Base-by-base conservation (phyloP, 2,329 filamentous ascomycete genomes). In the Colletotrichum liriopes region DNA sequence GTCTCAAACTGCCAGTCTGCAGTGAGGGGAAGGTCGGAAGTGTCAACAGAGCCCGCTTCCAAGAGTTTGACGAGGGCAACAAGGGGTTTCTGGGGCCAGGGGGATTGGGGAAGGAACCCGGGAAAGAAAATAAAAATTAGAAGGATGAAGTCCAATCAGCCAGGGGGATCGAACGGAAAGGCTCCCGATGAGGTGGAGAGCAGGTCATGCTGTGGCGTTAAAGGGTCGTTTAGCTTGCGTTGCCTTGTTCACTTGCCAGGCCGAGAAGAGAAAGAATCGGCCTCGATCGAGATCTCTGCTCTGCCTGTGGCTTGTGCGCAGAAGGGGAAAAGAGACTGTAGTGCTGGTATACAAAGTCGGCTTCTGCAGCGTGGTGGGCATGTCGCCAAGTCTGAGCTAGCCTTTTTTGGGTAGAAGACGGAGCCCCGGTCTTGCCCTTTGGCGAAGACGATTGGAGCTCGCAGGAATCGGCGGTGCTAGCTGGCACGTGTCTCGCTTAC, bases 271-370 rank as follows among this genome's bases (percentile, higher is more conserved):
- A 18, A 72, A 60, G 18, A 60, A 70, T 72, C 60, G 60, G 14
- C 59, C 52, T 12, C 45, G 65, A 72, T 72, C 70, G 70, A 72
- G 70, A 72, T 72, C 70, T 59, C 54, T 59, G 16, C 70, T 59
- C 54, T 59, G 16, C 37, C 49, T 63, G 65, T 71, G 69, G 65
- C 69, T 71, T 56, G 64, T 67, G 64, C 58, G 32, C 32, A 45
- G 12, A 47, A 47, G 16, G 16, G 35, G 37, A 9, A 23, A 26
- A 58, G 47, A 20, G 3, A 26, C 12, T 41, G 55, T 32, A 5
- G 29, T 6, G 29, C 6, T 32, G 29, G 29, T 12, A 14, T 49
- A 49, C 18, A 23, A 6, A 43, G 55, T 26, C 6, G 23, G 55
- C 23, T 20, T 39, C 9, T 32, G n/a, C 7, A 26, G n/a, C 7